phyloP scores from a whole-genome alignment of 805 yeast genomes.

The Kockiozyma suomiensis region DNA sequence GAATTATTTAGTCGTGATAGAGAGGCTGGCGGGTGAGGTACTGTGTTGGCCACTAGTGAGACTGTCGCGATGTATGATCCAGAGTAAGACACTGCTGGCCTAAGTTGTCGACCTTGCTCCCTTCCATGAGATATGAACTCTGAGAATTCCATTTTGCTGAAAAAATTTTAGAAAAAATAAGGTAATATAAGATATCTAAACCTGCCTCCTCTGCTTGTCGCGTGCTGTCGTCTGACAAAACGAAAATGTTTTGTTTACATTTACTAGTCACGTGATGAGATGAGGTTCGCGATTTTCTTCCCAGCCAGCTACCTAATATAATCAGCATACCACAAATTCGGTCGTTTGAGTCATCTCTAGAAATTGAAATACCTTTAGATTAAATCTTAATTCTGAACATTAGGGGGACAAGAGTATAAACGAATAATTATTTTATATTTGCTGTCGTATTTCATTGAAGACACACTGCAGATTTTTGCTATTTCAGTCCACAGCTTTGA shows the following conservation, averaged over 20 bases:
- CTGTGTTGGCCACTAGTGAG: background rate
- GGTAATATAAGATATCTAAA: background rate
- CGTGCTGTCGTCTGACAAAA: too few relatives aligned
- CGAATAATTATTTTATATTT: too few relatives aligned
- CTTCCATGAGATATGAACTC: conserved; percentile 13
- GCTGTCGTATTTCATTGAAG: background rate
- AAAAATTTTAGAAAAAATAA: background rate
- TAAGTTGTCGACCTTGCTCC: background rate
- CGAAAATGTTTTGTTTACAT: too few relatives aligned
- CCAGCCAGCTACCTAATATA: too few relatives aligned
- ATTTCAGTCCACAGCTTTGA: background rate
- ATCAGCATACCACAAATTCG: too few relatives aligned
- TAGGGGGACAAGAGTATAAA: too few relatives aligned
- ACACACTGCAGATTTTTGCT: background rate
- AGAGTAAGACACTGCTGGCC: conserved; percentile 9
- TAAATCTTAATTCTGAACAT: too few relatives aligned
- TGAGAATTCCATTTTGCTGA: conserved; percentile 21
- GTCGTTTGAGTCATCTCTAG: too few relatives aligned
- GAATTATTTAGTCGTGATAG: background rate
- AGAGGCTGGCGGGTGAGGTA: background rate
- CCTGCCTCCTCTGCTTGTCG: too few relatives aligned
- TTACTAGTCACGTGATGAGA: too few relatives aligned
- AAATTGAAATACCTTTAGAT: too few relatives aligned
- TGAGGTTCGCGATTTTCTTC: too few relatives aligned
- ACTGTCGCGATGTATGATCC: conserved; percentile 26